Percentiles rank a stretch among this genome's conserved stretches.
Conservation (phyloP, 768 basidiomycete species). For the Leucocoprinus birnbaumii region DNA sequence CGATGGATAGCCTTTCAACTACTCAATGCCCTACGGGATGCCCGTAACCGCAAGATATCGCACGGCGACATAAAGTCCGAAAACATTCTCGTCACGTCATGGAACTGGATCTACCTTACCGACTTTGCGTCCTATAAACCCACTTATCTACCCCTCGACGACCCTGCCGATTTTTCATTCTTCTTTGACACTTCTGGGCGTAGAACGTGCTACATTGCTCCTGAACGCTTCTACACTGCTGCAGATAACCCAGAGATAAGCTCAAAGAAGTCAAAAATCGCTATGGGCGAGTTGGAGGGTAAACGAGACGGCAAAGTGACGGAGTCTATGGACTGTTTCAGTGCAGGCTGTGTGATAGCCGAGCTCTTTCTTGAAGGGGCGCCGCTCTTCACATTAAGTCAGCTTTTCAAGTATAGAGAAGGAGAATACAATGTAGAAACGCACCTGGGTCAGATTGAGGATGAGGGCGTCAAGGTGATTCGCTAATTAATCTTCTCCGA, state of each 20-base stretch:
- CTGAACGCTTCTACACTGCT: conserved; percentile 90
- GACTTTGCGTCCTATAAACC: conserved; percentile 98
- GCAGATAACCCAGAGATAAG: conserved; percentile 66
- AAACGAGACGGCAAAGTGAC: conserved; percentile 81
- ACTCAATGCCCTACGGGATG: conserved; percentile 78
- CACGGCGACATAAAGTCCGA: conserved; percentile 99
- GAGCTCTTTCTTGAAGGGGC: conserved; percentile 96
- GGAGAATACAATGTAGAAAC: conserved; percentile 78
- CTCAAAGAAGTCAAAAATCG: conserved; percentile 57
- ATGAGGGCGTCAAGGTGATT: conserved; percentile 78
- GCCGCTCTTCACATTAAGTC: conserved; percentile 89
- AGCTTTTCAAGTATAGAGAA: conserved; percentile 91
- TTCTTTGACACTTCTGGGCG: conserved; percentile 95
- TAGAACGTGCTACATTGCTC: conserved; percentile 93
- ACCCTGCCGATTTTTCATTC: conserved; percentile 96
- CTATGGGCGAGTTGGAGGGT: conserved; percentile 53
- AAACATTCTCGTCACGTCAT: conserved; percentile 94
- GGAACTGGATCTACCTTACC: conserved; percentile 93
- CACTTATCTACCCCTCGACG: conserved; percentile 91
- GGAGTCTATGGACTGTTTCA: conserved; percentile 97
- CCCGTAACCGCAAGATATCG: conserved; percentile 81
- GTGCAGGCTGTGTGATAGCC: conserved; percentile 90
- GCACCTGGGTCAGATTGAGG: conserved; percentile 73
- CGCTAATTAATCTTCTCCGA: background rate
- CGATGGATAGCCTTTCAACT: conserved; percentile 98